Percentiles rank a stretch among this genome's conserved stretches.
Conservation (phyloP, 2,329 filamentous ascomycete genomes). For the Cytospora paraplurivora region DNA sequence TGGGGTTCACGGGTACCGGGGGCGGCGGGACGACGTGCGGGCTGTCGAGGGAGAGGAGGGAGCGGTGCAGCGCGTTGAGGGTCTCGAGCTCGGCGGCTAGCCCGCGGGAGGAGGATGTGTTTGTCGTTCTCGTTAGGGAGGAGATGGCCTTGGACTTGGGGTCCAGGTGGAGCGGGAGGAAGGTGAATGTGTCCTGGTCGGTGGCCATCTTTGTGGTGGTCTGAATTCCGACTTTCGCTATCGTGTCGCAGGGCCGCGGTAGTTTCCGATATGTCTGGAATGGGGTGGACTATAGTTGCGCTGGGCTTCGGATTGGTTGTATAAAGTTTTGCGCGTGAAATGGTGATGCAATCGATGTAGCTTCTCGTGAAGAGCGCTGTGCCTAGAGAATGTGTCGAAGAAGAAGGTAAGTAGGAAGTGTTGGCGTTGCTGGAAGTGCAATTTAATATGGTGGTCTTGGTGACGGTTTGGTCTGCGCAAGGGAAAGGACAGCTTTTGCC, state of each 20-base stretch:
- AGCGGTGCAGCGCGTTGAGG: conserved; percentile 78
- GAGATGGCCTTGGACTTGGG: conserved; percentile 74
- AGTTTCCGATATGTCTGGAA: neutral
- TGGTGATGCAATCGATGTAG: neutral
- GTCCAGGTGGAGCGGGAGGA: conserved; percentile 81
- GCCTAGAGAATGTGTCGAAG: neutral
- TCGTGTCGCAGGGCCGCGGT: neutral
- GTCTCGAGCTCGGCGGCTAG: conserved; percentile 67
- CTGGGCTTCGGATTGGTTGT: neutral
- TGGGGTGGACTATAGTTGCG: neutral
- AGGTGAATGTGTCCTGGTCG: conserved; percentile 74
- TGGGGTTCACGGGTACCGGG: conserved; percentile 88
- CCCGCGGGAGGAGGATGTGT: conserved; percentile 45
- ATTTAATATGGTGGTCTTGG: neutral
- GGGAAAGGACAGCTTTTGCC: conserved; percentile 23
- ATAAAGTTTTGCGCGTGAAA: neutral
- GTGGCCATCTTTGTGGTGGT: conserved; percentile 31
- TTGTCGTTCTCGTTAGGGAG: conserved; percentile 43
- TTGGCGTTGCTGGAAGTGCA: conserved; percentile 3
- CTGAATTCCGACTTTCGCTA: neutral
- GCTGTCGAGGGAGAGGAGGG: conserved; percentile 65
- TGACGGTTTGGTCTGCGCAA: neutral
- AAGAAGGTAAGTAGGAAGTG: neutral
- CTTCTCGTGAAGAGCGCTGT: neutral
- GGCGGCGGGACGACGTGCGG: conserved; percentile 74